These are phyloP conservation scores for Zygosaccharomyces bailii DNA, from an alignment of 805 yeast species.

Conservation along the genomic window DNA sequence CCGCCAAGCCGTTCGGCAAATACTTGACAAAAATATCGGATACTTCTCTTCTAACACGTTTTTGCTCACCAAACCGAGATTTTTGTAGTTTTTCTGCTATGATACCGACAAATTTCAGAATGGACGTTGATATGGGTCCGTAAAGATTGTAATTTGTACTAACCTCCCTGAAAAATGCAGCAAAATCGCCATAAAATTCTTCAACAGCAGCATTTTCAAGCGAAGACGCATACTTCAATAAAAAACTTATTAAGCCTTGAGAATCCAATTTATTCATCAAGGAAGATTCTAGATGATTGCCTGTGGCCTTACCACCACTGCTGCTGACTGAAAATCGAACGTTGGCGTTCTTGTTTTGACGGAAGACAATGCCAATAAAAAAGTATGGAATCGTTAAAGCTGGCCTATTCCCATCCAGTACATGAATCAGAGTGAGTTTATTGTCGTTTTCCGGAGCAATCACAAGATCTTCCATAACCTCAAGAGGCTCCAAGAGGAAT, in stretches of 20 bases:
- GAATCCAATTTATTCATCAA: slow-evolving; percentile 47
- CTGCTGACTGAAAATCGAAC: slow-evolving; percentile 25
- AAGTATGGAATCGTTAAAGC: slow-evolving; percentile 68
- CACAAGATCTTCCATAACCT: slow-evolving; percentile 66
- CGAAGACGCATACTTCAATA: slow-evolving; percentile 58
- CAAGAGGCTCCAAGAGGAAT: slow-evolving; percentile 66
- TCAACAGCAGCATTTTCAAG: slow-evolving; percentile 74
- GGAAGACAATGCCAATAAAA: slow-evolving; percentile 39
- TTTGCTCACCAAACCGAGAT: slow-evolving; percentile 60
- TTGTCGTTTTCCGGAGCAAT: slow-evolving; percentile 29
- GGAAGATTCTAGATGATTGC: slow-evolving; percentile 38
- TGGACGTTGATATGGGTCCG: slow-evolving; percentile 47
- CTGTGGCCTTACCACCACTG: slow-evolving; percentile 13
- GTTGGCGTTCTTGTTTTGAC: slow-evolving; percentile 25
- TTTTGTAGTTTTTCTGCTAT: slow-evolving; percentile 55
- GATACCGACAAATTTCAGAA: slow-evolving; percentile 50
- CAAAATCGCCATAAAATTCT: slow-evolving; percentile 66
- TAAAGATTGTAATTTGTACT: slow-evolving; percentile 46
- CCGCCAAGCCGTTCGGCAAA: slow-evolving; percentile 33
- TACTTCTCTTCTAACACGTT: slow-evolving; percentile 54
- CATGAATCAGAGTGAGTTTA: slow-evolving; percentile 46
- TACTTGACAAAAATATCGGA: slow-evolving; percentile 43
- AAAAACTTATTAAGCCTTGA: slow-evolving; percentile 46
- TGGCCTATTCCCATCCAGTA: slow-evolving; percentile 80
- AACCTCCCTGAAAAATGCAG: slow-evolving; percentile 59